Percentiles rank a stretch among this genome's conserved stretches.
Evolutionary conservation across 2,329 filamentous ascomycete genomes (phyloP).

Genomic region (Arthrobotrys musiformis): DNA sequence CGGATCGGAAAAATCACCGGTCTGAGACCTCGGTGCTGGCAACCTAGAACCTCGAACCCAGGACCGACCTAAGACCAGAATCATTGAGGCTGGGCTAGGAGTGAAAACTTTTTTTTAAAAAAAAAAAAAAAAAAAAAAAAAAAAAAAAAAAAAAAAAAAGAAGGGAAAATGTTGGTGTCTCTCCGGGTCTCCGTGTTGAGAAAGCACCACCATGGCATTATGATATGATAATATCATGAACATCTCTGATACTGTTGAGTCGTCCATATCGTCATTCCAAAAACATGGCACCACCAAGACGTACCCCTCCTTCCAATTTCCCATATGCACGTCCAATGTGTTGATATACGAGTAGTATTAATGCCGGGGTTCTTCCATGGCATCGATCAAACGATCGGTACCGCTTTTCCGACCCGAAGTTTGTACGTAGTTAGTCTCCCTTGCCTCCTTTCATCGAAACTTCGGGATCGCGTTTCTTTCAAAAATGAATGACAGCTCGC

Average conservation of each 20-base stretch:
- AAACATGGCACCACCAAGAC: not conserved
- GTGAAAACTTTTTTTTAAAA: no score
- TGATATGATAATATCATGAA: constrained; percentile 7
- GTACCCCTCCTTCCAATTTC: not conserved
- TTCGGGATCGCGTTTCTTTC: constrained; percentile 9
- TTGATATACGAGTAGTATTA: no score
- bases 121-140: not conserved
- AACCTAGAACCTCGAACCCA: not conserved
- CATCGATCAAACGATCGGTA: constrained; percentile 33
- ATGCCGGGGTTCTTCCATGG: constrained; percentile 13
- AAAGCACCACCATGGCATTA: constrained; percentile 5
- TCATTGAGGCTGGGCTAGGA: no score
- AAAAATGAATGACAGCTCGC: not conserved
- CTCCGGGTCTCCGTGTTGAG: constrained; percentile 13
- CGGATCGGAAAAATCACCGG: constrained; percentile 24
- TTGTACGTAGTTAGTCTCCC: no score
- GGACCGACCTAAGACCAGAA: no score
- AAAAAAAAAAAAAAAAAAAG: not conserved
- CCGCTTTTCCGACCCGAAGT: constrained; percentile 24
- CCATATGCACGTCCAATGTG: not conserved
- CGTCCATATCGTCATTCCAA: not conserved
- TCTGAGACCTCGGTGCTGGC: not conserved
- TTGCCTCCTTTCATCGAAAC: not conserved
- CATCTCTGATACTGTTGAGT: constrained; percentile 6
- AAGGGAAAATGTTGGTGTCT: constrained; percentile 9